Base-by-base conservation (phyloP, 345 rosid genomes). In the Citrus inodora region DNA sequence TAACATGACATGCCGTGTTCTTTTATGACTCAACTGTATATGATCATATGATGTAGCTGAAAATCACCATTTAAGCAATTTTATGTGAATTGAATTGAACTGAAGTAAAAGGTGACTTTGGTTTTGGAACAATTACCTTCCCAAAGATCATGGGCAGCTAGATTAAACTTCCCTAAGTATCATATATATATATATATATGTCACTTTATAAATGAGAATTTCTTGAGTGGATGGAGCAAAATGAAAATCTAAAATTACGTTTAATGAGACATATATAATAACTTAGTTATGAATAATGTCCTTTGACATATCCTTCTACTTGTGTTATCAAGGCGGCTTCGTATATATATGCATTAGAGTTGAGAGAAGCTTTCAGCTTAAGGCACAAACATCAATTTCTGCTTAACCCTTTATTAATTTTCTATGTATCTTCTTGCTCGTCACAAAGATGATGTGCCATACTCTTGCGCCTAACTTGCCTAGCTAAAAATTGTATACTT, bases 401-500 rank as follows among this genome's bases (percentile, higher is more conserved):
- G 27, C 28, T 42, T 55, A 55, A 71, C 63, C 22, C 37, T 24
- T 6, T 40, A 25, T 24, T 13, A 24, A 22, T 25, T 61, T 62
- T 24, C 4, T 61, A 61, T 61, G 30, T 13, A 61, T 11, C 1
- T 61, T 10, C 28, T 60, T 60, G 32, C 5, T 35, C 37, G 35
- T 62, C 51, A 46, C 51, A 46, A 46, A 46, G 3, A 46, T 46
- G 14, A 46, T 13, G 17, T 13, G 51, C 51, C 51, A 46, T 11
- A 46, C 16, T 46, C 0, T 46, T 46, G 51, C 22, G 53, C 83
- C 88, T 81, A 80, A 75, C 85, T 78, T 84, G 86, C 75, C 72
- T 42, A 32, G 37, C 55, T 28, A 28, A 79, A 73, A 81, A 70
- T 7, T 28, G 68, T n/a, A 24, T 25, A 38, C 61, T 59, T 63